Conservation (phyloP, 768 basidiomycete species). For the Trichaptum fuscoviolaceum region DNA sequence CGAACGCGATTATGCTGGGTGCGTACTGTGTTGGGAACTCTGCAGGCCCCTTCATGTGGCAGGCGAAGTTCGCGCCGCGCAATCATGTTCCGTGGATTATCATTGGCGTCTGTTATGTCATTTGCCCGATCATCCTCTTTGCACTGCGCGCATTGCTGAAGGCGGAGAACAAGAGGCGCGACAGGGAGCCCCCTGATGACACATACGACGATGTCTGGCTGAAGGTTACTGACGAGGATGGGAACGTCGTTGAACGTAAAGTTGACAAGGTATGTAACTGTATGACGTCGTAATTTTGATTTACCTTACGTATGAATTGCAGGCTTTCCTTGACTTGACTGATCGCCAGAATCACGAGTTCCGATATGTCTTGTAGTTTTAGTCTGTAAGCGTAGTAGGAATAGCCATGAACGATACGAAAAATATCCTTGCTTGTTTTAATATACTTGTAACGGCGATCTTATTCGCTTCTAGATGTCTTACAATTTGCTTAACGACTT, state of each 20-base stretch:
- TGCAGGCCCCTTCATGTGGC: constrained; percentile 77
- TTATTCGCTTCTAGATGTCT: not conserved
- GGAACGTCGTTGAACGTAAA: constrained; percentile 46
- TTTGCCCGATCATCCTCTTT: constrained; percentile 45
- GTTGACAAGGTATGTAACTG: constrained; percentile 56
- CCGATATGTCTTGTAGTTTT: constrained; percentile 57
- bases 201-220: constrained; percentile 61
- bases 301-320: constrained; percentile 9
- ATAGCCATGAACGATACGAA: not conserved
- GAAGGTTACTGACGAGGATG: constrained; percentile 45
- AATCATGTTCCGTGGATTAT: constrained; percentile 76
- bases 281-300: constrained; percentile 7
- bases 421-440: too few species aligned
- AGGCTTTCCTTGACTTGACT: constrained; percentile 73
- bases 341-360: constrained; percentile 69
- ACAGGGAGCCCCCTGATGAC: constrained; percentile 46
- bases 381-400: not conserved
- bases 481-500: not conserved
- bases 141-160: constrained; percentile 48
- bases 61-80: constrained; percentile 57
- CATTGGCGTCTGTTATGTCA: constrained; percentile 58
- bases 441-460: too few species aligned
- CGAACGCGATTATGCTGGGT: constrained; percentile 66
- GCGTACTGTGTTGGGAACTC: constrained; percentile 66
- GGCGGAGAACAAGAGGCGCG: constrained; percentile 60